Base-by-base conservation (phyloP, 1,284 basidiomycete genomes). In the Golubevia pallescens region DNA sequence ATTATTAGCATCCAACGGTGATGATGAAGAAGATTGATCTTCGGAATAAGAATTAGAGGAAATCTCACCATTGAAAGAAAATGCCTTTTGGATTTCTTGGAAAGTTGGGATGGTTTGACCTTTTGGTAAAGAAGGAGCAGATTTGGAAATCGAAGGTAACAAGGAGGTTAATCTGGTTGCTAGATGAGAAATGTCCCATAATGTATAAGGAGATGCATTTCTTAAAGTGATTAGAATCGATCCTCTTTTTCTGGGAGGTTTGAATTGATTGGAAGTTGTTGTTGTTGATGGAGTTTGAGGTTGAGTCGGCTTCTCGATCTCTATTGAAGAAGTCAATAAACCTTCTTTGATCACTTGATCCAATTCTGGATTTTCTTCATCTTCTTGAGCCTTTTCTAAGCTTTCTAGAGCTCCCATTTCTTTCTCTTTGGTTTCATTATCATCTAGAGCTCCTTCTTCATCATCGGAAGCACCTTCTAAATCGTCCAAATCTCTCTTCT, bases 191-290 rank as follows among this genome's bases (percentile, higher is more conserved):
- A 84, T 65, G 24, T 80, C 75, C 82, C 82, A 84, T 19, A 75
- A 62, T 16, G 82, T 83, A 67, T 84, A 84, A 1, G 82, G 82
- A 0, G 71, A 55, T 2, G 70, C 70, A 52, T 83, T 76, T 28
- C 82, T 77, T 4, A 84, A 69, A 5, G 82, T 83, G 48, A 84
- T 70, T 21, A 84, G 69, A 4, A 84, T 72, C 0, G 75, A 78
- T 1, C 80, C 80, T 52, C 73, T 72, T 3, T 73, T 69, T 0
- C 53, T 54, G 1, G 81, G 81, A 1, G 77, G 68, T 7, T 58
- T 34, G 34, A 79, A 63, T 1, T 69, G 68, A 5, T 65, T 53
- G 32, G 24, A n/a, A 13, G 60, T 6, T n/a, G n/a, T n/a, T n/a
- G n/a, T n/a, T n/a, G n/a, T n/a, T n/a, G n/a, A n/a, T n/a, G n/a